Conservation (phyloP, 2,329 filamentous ascomycete species). For the Aspergillus vadensis region DNA sequence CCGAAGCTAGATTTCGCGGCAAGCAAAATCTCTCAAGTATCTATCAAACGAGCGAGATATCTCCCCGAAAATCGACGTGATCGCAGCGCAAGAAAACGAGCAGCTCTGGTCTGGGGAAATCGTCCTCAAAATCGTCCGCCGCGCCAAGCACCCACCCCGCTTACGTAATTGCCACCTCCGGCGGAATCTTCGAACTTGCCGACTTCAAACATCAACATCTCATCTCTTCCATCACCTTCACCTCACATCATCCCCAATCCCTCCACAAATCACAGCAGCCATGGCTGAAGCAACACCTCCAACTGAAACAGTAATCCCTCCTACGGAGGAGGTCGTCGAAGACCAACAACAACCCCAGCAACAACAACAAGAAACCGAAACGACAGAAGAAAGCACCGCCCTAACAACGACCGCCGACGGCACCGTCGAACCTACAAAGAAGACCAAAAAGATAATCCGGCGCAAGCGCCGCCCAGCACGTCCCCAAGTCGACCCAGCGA, state of each 20-base stretch:
- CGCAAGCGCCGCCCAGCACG: conserved; percentile 88
- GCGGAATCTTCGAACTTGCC: conserved; percentile 8
- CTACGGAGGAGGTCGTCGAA: conserved; percentile 43
- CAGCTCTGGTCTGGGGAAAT: conserved; percentile 7
- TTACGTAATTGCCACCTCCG: conserved; percentile 21
- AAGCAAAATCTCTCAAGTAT: background rate
- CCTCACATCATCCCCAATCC: conserved; percentile 6
- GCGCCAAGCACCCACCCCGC: conserved; percentile 18
- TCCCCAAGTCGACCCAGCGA: conserved; percentile 83
- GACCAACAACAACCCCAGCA: conserved; percentile 35
- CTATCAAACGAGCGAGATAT: background rate
- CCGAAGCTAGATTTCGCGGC: background rate
- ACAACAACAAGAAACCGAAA: background rate
- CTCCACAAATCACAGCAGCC: conserved; percentile 5
- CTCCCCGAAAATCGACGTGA: background rate
- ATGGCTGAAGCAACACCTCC: conserved; percentile 27
- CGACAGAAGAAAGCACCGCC: conserved; percentile 20
- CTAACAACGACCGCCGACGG: conserved; percentile 21
- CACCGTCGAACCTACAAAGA: conserved; percentile 48
- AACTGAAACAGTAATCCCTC: conserved; percentile 24
- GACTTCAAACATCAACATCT: conserved; percentile 2
- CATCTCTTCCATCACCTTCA: conserved; percentile 8
- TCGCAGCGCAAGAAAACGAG: background rate
- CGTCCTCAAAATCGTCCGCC: conserved; percentile 23
- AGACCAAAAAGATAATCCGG: conserved; percentile 88